phyloP scores from a whole-genome alignment of 108 stramenopile genomes.

The Fragilariopsis cylindrus region DNA sequence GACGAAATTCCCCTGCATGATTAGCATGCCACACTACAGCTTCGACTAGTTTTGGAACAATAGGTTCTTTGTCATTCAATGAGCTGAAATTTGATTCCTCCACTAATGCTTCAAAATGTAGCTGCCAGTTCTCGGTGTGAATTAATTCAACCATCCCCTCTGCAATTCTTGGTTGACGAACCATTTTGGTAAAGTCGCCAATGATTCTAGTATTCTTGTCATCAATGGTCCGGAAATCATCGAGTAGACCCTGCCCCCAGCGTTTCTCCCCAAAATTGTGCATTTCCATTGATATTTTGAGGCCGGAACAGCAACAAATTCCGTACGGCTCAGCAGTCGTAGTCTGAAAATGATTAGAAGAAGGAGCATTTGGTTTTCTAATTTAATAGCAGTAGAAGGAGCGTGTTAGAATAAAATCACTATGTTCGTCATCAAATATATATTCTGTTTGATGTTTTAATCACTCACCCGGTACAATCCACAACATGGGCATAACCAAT shows the following conservation, averaged over 20 bases:
- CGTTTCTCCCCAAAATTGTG: constrained; percentile 46
- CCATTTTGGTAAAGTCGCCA: constrained; percentile 48
- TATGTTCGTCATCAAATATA: not conserved
- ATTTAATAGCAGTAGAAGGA: not conserved
- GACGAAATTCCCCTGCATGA: constrained; percentile 17
- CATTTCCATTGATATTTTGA: constrained; percentile 40
- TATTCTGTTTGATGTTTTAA: not conserved
- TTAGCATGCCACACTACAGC: constrained; percentile 20
- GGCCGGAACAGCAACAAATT: constrained; percentile 36
- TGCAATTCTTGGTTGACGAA: constrained; percentile 26
- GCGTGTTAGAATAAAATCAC: not conserved
- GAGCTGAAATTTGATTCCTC: constrained; percentile 22
- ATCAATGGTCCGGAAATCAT: constrained; percentile 28
- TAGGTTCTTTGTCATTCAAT: constrained; percentile 25
- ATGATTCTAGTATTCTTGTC: constrained; percentile 40
- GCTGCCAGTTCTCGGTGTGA: constrained; percentile 33
- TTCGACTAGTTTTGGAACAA: constrained; percentile 22
- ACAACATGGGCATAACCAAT: constrained; percentile 39
- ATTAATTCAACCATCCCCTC: constrained; percentile 33
- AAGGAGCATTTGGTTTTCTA: constrained; percentile 38
- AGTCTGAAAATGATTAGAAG: constrained; percentile 28
- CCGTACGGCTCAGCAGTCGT: constrained; percentile 45
- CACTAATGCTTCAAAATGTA: constrained; percentile 29
- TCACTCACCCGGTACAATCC: constrained; percentile 40
- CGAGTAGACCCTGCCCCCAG: constrained; percentile 27